phyloP scores from a whole-genome alignment of 345 rosid species.

The Raphanus raphanistrum region DNA sequence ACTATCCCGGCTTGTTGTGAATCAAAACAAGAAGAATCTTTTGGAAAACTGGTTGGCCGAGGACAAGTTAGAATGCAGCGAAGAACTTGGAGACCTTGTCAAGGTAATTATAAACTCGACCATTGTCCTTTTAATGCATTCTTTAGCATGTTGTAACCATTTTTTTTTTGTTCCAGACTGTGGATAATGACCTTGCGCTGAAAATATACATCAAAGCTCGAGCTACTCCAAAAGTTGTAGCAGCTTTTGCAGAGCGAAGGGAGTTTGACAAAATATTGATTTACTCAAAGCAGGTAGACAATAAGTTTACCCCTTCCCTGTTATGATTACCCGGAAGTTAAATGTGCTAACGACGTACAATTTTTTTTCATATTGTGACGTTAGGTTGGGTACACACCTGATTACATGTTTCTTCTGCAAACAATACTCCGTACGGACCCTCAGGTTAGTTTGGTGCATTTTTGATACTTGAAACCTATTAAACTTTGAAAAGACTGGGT shows the following conservation, averaged over 20 bases:
- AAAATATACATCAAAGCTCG: conserved; percentile 98
- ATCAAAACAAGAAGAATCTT: conserved; percentile 98
- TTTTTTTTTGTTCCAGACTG: conserved; percentile 63
- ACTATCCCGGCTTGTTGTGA: conserved; percentile 96
- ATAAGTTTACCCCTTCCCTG: neutral
- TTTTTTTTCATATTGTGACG: conserved; percentile 29
- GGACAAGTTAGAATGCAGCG: conserved; percentile 98
- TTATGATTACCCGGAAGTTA: conserved; percentile 14
- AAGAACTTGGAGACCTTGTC: conserved; percentile 99
- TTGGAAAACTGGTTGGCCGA: conserved; percentile 99
- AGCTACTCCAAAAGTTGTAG: conserved; percentile 99
- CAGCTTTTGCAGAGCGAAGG: conserved; percentile 99
- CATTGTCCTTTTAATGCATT: conserved; percentile 13
- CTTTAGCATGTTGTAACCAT: conserved; percentile 13
- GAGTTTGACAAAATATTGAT: conserved; percentile 97
- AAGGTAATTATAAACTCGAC: conserved; percentile 59
- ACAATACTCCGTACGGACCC: conserved; percentile 97
- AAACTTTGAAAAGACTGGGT: too few species aligned
- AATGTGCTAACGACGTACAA: conserved; percentile 15
- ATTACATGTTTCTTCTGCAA: conserved; percentile 98
- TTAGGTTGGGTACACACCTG: conserved; percentile 98
- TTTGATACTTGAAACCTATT: conserved; percentile 21
- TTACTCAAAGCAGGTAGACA: conserved; percentile 90
- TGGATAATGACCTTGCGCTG: conserved; percentile 98
- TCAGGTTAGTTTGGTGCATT: conserved; percentile 59